Evolutionary conservation across 805 yeast genomes (phyloP).

Genomic region (Novakomyces olei): DNA sequence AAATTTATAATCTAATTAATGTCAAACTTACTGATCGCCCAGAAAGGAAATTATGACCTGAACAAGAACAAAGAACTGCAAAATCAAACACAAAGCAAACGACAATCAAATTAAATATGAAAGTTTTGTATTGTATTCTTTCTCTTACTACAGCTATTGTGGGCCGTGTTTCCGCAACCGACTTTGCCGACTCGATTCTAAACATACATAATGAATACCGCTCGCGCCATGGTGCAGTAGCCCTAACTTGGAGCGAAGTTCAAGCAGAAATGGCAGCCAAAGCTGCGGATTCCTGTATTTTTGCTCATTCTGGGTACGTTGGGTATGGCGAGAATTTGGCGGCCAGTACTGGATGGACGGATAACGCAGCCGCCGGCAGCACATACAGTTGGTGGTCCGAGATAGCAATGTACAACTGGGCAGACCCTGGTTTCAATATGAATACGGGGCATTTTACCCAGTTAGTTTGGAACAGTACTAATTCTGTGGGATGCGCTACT

Average conservation of each 20-base stretch:
- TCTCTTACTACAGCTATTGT: not conserved
- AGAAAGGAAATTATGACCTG: too few species aligned
- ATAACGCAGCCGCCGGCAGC: constrained; percentile 14
- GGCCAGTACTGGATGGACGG: too few species aligned
- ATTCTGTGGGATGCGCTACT: constrained; percentile 59
- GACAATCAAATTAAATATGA: too few species aligned
- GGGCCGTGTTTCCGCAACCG: not conserved
- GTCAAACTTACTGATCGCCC: too few species aligned
- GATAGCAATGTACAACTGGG: constrained; percentile 28
- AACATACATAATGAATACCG: not conserved
- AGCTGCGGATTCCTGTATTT: not conserved
- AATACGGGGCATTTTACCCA: constrained; percentile 66
- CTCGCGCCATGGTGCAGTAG: not conserved
- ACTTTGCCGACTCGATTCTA: not conserved
- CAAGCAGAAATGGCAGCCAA: not conserved
- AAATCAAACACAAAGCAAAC: too few species aligned
- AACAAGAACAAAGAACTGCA: too few species aligned
- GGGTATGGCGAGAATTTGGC: too few species aligned
- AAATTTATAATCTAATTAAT: too few species aligned
- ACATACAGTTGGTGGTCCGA: constrained; percentile 63
- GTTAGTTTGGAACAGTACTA: constrained; percentile 45
- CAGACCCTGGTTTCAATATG: constrained; percentile 19
- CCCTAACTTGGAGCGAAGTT: not conserved
- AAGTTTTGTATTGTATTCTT: too few species aligned
- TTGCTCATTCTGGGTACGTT: not conserved